Conservation (phyloP, 208 protist species). For the Leishmania lainsoni region DNA sequence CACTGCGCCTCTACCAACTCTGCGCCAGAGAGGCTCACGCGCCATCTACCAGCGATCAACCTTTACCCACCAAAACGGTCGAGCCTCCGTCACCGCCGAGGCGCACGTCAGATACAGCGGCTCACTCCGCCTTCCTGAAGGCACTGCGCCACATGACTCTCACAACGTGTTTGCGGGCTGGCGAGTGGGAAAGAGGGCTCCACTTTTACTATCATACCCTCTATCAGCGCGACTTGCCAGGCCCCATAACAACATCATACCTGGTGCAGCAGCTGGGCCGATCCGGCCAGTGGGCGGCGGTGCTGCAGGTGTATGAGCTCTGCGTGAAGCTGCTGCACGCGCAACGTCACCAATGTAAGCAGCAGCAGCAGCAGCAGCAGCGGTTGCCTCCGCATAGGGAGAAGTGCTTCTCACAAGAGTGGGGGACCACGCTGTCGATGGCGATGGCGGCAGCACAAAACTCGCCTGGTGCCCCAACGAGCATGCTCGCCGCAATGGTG, state of each 20-base stretch:
- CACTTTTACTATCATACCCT: slow-evolving; percentile 55
- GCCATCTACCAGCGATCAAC: neutral
- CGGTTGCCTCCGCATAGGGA: neutral
- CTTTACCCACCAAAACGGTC: neutral
- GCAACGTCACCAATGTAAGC: neutral
- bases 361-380: neutral
- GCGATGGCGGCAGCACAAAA: slow-evolving; percentile 41
- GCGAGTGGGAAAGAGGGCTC: slow-evolving; percentile 46
- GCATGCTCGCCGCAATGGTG: slow-evolving; percentile 24
- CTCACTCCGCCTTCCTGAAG: slow-evolving; percentile 21
- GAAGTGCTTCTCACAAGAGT: slow-evolving; percentile 16
- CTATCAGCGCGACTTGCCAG: slow-evolving; percentile 54
- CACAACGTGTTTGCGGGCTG: slow-evolving; percentile 36
- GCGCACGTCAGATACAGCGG: neutral
- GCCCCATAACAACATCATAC: slow-evolving; percentile 45
- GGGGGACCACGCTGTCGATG: slow-evolving; percentile 66
- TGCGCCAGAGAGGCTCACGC: slow-evolving; percentile 12
- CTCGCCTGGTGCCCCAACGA: slow-evolving; percentile 19
- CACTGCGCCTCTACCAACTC: slow-evolving; percentile 24
- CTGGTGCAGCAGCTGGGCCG: slow-evolving; percentile 46
- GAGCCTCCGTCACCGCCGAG: neutral
- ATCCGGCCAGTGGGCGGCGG: slow-evolving; percentile 31
- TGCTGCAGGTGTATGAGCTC: slow-evolving; percentile 47
- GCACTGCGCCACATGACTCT: slow-evolving; percentile 47
- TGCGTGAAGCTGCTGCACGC: slow-evolving; percentile 42